Conservation (phyloP, 164 flowering plant genomes). For the Malania oleifera region DNA sequence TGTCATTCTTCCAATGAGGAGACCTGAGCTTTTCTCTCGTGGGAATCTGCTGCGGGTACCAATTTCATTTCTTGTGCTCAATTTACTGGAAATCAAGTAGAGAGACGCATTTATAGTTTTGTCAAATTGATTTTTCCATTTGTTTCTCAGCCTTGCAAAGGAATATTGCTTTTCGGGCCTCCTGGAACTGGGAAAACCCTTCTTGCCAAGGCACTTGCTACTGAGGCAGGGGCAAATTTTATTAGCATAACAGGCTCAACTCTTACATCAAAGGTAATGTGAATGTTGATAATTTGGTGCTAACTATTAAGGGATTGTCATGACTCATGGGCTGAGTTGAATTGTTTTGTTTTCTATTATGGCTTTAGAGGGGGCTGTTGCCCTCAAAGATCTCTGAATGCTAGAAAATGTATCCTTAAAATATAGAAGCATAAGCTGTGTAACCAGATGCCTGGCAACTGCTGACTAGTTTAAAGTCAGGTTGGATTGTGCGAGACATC, state of each 20-base stretch:
- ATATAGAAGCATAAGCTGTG: too few species aligned
- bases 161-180: slow-evolving; percentile 96
- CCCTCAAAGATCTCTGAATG: too few species aligned
- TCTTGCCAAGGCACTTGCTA: slow-evolving; percentile 98
- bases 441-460: too few species aligned
- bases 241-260: slow-evolving; percentile 97
- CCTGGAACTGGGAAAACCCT: slow-evolving; percentile 99
- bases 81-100: not conserved
- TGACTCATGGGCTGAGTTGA: not conserved
- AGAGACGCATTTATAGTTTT: not conserved
- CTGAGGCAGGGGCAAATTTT: slow-evolving; percentile 98
- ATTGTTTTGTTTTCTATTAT: too few species aligned
- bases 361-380: too few species aligned
- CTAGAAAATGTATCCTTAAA: too few species aligned
- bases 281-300: not conserved
- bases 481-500: too few species aligned
- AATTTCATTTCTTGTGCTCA: not conserved
- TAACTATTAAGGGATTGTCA: not conserved
- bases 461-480: too few species aligned
- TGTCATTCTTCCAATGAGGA: slow-evolving; percentile 95
- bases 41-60: slow-evolving; percentile 91
- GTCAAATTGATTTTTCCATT: not conserved
- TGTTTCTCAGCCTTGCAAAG: slow-evolving; percentile 90
- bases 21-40: slow-evolving; percentile 90
- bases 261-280: slow-evolving; percentile 85